phyloP scores from a whole-genome alignment of 768 basidiomycete species.

The Boletus rubropictus region DNA sequence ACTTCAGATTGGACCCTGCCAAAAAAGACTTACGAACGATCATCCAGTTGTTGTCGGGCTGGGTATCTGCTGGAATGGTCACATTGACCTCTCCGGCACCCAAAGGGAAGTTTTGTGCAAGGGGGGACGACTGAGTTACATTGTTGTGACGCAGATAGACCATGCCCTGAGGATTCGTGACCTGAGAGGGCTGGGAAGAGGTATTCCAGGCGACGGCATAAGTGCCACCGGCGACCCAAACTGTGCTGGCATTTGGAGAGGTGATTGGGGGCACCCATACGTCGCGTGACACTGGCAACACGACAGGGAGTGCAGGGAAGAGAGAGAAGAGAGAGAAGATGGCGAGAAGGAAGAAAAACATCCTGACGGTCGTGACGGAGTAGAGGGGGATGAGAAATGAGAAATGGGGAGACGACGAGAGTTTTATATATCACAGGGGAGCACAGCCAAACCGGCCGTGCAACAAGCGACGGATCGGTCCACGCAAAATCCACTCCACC shows the following conservation, averaged over 20 bases:
- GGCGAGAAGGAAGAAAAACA: conserved; percentile 16
- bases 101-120: conserved; percentile 38
- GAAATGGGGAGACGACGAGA: neutral
- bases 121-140: conserved; percentile 28
- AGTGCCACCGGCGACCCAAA: conserved; percentile 38
- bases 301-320: conserved; percentile 29
- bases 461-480: conserved; percentile 1
- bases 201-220: conserved; percentile 46
- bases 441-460: conserved; percentile 4
- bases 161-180: conserved; percentile 42
- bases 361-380: conserved; percentile 19
- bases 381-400: neutral
- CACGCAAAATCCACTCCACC: conserved; percentile 1
- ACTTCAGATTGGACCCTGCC: neutral
- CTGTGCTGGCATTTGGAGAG: conserved; percentile 31
- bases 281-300: conserved; percentile 30
- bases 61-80: conserved; percentile 34
- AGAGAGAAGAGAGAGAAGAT: conserved; percentile 22
- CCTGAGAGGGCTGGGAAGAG: conserved; percentile 36
- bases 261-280: conserved; percentile 44
- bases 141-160: conserved; percentile 38
- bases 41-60: conserved; percentile 36
- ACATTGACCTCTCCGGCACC: conserved; percentile 32
- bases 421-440: conserved; percentile 12
- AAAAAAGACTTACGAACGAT: conserved; percentile 37